These are phyloP conservation scores for Agrocybe chaxingu DNA, from an alignment of 768 basidiomycete genomes.

Conservation along the genomic window DNA sequence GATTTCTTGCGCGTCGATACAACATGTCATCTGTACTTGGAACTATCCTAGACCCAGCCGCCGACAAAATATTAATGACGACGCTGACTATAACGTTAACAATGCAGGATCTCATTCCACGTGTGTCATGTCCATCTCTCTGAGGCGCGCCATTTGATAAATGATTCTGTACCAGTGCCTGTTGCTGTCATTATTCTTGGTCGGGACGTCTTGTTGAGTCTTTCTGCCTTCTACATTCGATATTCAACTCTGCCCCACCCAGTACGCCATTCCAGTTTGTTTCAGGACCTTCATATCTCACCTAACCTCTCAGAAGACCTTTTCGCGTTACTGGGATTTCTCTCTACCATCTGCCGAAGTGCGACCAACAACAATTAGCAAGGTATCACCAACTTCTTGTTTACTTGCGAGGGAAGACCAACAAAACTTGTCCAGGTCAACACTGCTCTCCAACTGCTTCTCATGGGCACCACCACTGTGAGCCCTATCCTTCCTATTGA, in stretches of 20 bases:
- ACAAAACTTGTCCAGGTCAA: constrained; percentile 58
- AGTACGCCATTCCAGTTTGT: constrained; percentile 41
- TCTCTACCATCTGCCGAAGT: constrained; percentile 95
- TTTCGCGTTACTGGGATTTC: constrained; percentile 92
- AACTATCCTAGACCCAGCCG: constrained; percentile 93
- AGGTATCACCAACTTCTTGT: constrained; percentile 39
- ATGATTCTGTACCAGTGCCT: constrained; percentile 52
- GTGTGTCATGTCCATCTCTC: constrained; percentile 42
- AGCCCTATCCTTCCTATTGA: constrained; percentile 73
- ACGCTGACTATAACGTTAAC: constrained; percentile 86
- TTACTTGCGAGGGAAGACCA: constrained; percentile 1
- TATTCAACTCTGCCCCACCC: constrained; percentile 87
- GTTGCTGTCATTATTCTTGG: constrained; percentile 86
- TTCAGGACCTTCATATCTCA: neutral
- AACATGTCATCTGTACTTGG: constrained; percentile 91
- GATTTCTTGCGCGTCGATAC: constrained; percentile 83
- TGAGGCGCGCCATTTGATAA: neutral
- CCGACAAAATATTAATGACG: constrained; percentile 95
- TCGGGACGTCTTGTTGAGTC: constrained; percentile 78
- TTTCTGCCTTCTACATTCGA: constrained; percentile 91
- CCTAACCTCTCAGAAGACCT: constrained; percentile 67
- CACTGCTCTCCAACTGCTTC: constrained; percentile 83
- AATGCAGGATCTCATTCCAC: constrained; percentile 77
- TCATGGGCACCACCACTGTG: constrained; percentile 89
- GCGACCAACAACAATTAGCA: constrained; percentile 90